Evolutionary conservation across 176 grass and related monocot species (phyloP).

Genomic region (Metroxylon sagu): DNA sequence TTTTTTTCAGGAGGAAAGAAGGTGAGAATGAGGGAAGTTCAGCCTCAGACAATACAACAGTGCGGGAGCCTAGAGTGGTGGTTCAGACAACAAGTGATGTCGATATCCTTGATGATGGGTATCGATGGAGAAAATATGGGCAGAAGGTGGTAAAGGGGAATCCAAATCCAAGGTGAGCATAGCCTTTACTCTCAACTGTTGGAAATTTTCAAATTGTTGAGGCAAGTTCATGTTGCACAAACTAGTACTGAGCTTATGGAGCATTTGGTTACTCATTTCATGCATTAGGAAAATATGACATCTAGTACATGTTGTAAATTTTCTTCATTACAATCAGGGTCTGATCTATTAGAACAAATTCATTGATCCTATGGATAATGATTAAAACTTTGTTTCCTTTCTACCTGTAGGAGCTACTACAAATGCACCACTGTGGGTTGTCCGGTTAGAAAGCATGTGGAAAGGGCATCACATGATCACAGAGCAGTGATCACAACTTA

Average conservation of each 20-base stretch:
- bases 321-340: no score
- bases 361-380: no score
- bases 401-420: conserved; percentile 33
- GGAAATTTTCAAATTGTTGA: no score
- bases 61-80: conserved; percentile 68
- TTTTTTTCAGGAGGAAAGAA: conserved; percentile 43
- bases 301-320: no score
- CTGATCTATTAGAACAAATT: no score
- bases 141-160: conserved; percentile 99
- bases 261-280: no score
- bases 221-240: no score
- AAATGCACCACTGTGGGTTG: conserved; percentile 31
- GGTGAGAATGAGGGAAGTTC: conserved; percentile 25
- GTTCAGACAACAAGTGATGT: conserved; percentile 83
- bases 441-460: conserved; percentile 34
- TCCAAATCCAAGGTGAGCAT: conserved; percentile 59
- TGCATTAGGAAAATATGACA: no score
- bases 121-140: conserved; percentile 92
- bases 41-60: conserved; percentile 35
- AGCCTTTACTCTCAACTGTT: no score
- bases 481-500: conserved; percentile 35
- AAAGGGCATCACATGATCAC: conserved; percentile 29
- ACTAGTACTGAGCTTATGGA: no score
- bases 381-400: background rate
- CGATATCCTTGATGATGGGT: conserved; percentile 89